Evolutionary conservation across 305 asterid species (phyloP).

Genomic region (Ilex paraguariensis): DNA sequence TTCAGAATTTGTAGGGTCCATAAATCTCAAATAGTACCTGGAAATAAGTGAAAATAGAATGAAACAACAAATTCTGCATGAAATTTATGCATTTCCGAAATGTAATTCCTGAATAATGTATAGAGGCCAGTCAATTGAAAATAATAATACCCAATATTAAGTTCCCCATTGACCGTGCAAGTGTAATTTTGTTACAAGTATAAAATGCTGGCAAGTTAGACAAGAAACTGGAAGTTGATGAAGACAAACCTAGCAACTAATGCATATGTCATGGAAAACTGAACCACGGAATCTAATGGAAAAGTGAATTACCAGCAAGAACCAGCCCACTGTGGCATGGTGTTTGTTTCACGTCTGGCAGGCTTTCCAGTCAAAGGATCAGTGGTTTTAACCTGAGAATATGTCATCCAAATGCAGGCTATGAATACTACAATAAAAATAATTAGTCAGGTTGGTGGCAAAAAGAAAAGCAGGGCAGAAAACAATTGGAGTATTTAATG

Average conservation of each 20-base stretch:
- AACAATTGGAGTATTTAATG: too few species aligned
- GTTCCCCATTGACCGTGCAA: too few species aligned
- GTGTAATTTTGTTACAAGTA: too few species aligned
- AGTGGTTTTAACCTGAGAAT: slow-evolving; percentile 56
- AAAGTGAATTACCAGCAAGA: slow-evolving; percentile 80
- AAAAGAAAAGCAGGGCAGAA: too few species aligned
- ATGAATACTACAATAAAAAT: too few species aligned
- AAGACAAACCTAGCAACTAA: slow-evolving; percentile 6
- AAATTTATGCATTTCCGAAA: not conserved
- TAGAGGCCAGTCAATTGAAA: too few species aligned
- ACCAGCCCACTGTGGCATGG: slow-evolving; percentile 99
- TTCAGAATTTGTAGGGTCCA: slow-evolving; percentile 78
- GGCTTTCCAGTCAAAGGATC: slow-evolving; percentile 67
- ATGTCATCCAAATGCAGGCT: not conserved
- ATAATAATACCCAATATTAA: too few species aligned
- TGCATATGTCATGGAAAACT: slow-evolving; percentile 3
- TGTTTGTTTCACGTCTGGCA: slow-evolving; percentile 86
- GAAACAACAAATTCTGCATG: not conserved
- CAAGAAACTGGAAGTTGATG: too few species aligned
- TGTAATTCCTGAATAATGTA: too few species aligned
- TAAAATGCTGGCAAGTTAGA: too few species aligned
- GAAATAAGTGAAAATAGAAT: slow-evolving; percentile 2
- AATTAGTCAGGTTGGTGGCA: too few species aligned
- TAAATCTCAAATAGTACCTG: slow-evolving; percentile 98
- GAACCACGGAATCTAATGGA: slow-evolving; percentile 12